phyloP scores from a whole-genome alignment of 225 moss, liverwort and hornwort genomes.

The Physcomitrellopsis africana region DNA sequence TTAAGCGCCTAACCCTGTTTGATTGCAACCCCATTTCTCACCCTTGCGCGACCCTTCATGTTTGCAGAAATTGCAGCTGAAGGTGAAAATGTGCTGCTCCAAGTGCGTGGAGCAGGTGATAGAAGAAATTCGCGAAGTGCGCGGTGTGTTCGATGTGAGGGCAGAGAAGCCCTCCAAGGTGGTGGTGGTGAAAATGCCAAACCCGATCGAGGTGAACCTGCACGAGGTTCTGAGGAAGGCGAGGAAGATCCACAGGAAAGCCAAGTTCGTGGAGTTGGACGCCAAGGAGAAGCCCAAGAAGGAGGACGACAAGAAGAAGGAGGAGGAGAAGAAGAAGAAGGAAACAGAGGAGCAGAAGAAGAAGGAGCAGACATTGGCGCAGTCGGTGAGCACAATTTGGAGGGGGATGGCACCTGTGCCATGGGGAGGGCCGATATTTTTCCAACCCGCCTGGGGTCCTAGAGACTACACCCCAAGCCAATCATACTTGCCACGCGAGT shows the following conservation, averaged over 20 bases:
- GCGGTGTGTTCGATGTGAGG: conserved; percentile 43
- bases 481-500: conserved; percentile 20
- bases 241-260: conserved; percentile 31
- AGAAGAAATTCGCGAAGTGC: conserved; percentile 47
- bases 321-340: conserved; percentile 10
- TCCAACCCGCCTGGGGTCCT: neutral
- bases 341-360: neutral
- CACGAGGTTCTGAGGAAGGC: conserved; percentile 35
- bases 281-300: conserved; percentile 41
- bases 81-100: conserved; percentile 46
- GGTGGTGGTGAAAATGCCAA: conserved; percentile 37
- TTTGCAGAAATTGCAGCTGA: conserved; percentile 43
- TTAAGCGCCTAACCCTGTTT: neutral
- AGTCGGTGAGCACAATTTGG: neutral
- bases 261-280: conserved; percentile 34
- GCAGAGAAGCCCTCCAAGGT: conserved; percentile 38
- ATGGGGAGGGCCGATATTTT: too few species aligned
- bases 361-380: neutral
- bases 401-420: neutral
- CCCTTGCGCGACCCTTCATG: neutral
- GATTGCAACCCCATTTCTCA: neutral
- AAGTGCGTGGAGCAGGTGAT: conserved; percentile 52
- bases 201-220: neutral
- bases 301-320: conserved; percentile 27
- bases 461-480: conserved; percentile 42